Conservation (phyloP, 176 grass and related monocot genomes). For the Tillandsia fasciculata region DNA sequence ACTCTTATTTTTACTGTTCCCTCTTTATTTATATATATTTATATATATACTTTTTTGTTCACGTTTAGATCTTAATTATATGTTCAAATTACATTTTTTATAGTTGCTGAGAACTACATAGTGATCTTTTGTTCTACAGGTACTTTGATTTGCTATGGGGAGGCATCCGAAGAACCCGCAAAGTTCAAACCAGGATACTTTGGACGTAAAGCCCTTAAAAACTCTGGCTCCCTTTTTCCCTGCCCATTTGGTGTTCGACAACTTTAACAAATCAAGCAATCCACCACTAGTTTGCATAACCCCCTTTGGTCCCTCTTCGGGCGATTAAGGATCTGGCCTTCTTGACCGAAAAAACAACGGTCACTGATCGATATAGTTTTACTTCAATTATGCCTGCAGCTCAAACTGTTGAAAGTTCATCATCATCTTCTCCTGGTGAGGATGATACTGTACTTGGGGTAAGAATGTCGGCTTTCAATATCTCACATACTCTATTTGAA, state of each 20-base stretch:
- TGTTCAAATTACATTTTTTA: neutral
- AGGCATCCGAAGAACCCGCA: neutral
- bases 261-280: conserved; percentile 34
- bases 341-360: too few relatives aligned
- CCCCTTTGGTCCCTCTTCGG: conserved; percentile 32
- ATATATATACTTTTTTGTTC: neutral
- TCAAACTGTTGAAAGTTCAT: too few relatives aligned
- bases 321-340: neutral
- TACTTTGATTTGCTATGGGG: neutral
- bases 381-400: too few relatives aligned
- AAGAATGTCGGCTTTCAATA: too few relatives aligned
- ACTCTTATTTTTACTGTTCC: neutral
- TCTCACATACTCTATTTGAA: too few relatives aligned
- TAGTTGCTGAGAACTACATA: neutral
- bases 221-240: conserved; percentile 82
- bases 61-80: neutral
- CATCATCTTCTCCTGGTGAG: too few relatives aligned
- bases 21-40: neutral
- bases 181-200: conserved; percentile 32
- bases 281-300: conserved; percentile 50
- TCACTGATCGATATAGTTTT: too few relatives aligned
- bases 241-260: conserved; percentile 51
- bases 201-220: conserved; percentile 66
- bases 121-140: neutral
- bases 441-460: too few relatives aligned